phyloP scores from a whole-genome alignment of 1,284 basidiomycete species.

The Cutaneotrichosporon sp. region DNA sequence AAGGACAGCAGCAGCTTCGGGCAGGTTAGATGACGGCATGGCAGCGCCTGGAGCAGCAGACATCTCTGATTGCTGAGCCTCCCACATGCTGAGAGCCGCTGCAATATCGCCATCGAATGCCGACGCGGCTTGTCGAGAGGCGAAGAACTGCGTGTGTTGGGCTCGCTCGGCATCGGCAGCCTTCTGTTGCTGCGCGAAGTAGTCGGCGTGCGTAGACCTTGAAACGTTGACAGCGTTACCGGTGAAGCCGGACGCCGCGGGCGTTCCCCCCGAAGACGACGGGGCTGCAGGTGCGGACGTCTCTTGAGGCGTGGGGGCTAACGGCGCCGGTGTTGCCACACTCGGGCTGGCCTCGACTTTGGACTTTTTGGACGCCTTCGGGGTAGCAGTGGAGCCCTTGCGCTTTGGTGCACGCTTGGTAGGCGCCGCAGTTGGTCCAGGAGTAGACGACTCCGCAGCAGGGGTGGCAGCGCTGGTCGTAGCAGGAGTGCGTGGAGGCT shows the following conservation, averaged over 20 bases:
- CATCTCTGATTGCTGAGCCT: constrained; percentile 1
- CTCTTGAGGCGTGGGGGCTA: constrained; percentile 2
- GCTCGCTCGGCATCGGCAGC: constrained; percentile 12
- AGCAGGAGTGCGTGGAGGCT: constrained; percentile 12
- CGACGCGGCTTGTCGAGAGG: constrained; percentile 1
- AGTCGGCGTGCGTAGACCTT: constrained; percentile 15
- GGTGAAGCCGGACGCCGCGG: constrained; percentile 11
- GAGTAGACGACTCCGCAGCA: constrained; percentile 5
- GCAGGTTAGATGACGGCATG: background rate
- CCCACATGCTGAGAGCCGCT: constrained; percentile 16
- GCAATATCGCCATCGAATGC: constrained; percentile 14
- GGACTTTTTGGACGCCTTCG: constrained; percentile 13
- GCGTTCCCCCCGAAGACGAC: constrained; percentile 8
- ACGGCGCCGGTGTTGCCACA: background rate
- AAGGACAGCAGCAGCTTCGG: background rate
- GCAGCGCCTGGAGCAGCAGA: background rate
- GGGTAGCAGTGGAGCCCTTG: constrained; percentile 14
- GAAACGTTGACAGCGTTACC: constrained; percentile 13
- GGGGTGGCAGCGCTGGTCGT: constrained; percentile 6
- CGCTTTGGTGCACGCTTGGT: constrained; percentile 13
- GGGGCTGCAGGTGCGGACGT: constrained; percentile 1
- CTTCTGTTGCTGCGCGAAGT: constrained; percentile 21
- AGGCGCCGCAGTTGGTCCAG: background rate
- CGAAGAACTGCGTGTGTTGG: constrained; percentile 12
- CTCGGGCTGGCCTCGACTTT: constrained; percentile 6